phyloP scores from a whole-genome alignment of 2,329 filamentous ascomycete genomes.

The Eutypa lata region DNA sequence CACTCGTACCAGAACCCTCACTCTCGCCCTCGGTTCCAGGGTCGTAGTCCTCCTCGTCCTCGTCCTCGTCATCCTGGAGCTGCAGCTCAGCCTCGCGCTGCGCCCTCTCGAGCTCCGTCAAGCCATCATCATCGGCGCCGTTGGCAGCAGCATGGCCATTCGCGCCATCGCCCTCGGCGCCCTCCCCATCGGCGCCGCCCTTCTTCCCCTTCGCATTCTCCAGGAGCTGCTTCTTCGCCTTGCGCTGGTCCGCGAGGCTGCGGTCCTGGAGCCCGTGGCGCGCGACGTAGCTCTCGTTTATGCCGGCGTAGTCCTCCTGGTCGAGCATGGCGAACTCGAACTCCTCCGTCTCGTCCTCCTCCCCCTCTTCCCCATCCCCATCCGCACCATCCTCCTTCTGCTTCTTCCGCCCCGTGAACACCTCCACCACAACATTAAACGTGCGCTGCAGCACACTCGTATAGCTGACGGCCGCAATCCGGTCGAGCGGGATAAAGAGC shows the following conservation, averaged over 20 bases:
- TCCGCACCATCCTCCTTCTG: background rate
- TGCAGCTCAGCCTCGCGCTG: constrained; percentile 49
- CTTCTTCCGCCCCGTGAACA: constrained; percentile 37
- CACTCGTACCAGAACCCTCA: constrained; percentile 51
- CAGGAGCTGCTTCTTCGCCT: constrained; percentile 60
- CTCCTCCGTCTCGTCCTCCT: constrained; percentile 52
- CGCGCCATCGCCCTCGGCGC: constrained; percentile 35
- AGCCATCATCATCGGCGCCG: constrained; percentile 43
- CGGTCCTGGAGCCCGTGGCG: constrained; percentile 61
- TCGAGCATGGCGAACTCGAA: constrained; percentile 68
- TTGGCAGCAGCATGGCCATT: constrained; percentile 48
- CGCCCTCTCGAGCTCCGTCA: constrained; percentile 50
- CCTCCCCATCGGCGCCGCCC: constrained; percentile 35
- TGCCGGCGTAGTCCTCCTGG: constrained; percentile 63
- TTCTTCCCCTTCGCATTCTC: constrained; percentile 54
- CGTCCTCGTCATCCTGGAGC: constrained; percentile 59
- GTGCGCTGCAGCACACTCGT: constrained; percentile 66
- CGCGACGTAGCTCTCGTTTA: constrained; percentile 61
- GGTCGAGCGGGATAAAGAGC: constrained; percentile 59
- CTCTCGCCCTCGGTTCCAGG: constrained; percentile 60
- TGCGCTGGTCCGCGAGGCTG: constrained; percentile 66
- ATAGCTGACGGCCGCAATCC: constrained; percentile 62
- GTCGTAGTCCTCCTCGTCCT: constrained; percentile 65
- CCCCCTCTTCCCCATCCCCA: constrained; percentile 18
- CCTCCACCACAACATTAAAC: constrained; percentile 65